Evolutionary conservation across 2,329 filamentous ascomycete genomes (phyloP).

Genomic region (Didymella lethalis): DNA sequence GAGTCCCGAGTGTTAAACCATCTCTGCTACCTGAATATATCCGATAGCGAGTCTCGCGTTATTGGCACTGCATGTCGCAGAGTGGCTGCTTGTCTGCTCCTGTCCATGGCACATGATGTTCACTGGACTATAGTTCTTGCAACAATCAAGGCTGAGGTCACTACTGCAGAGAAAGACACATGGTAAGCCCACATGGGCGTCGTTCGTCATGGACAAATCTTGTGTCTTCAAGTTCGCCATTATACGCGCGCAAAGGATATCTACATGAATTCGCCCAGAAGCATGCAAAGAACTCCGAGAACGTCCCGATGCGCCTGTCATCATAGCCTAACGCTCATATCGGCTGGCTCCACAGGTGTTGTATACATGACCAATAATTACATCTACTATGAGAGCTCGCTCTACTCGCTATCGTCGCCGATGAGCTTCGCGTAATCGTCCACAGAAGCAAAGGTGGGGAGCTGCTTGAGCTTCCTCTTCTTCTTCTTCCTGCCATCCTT

Average conservation of each 20-base stretch:
- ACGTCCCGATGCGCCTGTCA: constrained; percentile 23
- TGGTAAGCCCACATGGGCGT: not conserved
- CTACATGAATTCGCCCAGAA: constrained; percentile 34
- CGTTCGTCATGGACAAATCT: not conserved
- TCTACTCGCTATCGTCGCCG: constrained; percentile 58
- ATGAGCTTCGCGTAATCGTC: constrained; percentile 93
- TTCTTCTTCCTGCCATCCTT: constrained; percentile 64
- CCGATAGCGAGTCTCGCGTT: too few relatives aligned
- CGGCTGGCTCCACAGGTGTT: constrained; percentile 23
- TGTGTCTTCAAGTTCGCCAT: constrained; percentile 24
- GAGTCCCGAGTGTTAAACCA: too few relatives aligned
- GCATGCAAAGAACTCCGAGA: constrained; percentile 21
- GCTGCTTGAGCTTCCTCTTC: constrained; percentile 83
- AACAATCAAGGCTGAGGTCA: not conserved
- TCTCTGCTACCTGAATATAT: too few relatives aligned
- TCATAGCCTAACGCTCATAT: constrained; percentile 23
- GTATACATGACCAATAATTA: constrained; percentile 20
- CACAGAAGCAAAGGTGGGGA: constrained; percentile 90
- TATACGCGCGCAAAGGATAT: constrained; percentile 45
- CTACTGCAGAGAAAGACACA: not conserved
- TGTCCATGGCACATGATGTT: not conserved
- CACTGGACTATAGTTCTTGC: not conserved
- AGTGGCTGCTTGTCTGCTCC: too few relatives aligned
- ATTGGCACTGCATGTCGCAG: too few relatives aligned
- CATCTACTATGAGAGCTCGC: constrained; percentile 7